These are phyloP conservation scores for Penicillium antarcticum DNA, from an alignment of 495 filamentous ascomycete species.

Conservation along the genomic window DNA sequence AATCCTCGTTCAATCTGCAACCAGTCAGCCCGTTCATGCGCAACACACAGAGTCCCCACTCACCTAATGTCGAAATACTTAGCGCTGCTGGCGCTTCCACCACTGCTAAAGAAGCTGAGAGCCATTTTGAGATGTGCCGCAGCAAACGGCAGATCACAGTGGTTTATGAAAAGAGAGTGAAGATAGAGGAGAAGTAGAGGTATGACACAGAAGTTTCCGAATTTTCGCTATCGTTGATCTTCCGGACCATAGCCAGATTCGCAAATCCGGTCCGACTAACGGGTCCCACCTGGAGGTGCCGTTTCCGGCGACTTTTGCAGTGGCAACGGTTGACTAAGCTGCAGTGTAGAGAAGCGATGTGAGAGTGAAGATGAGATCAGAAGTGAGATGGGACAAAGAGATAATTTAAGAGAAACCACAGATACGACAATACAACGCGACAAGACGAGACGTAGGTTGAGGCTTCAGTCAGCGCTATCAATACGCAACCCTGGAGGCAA, in stretches of 20 bases:
- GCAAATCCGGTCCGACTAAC: slow-evolving; percentile 27
- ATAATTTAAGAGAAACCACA: background rate
- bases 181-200: slow-evolving; percentile 8
- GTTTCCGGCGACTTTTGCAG: slow-evolving; percentile 14
- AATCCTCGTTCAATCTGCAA: slow-evolving; percentile 69
- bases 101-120: slow-evolving; percentile 49
- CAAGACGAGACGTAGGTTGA: too few species aligned
- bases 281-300: slow-evolving; percentile 29
- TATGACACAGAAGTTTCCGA: slow-evolving; percentile 10
- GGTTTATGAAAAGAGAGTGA: slow-evolving; percentile 4
- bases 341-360: background rate
- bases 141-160: slow-evolving; percentile 10
- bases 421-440: background rate
- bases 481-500: background rate
- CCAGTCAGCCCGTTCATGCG: slow-evolving; percentile 2
- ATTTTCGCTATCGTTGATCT: slow-evolving; percentile 24
- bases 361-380: background rate
- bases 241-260: slow-evolving; percentile 25
- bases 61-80: slow-evolving; percentile 58
- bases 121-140: slow-evolving; percentile 36
- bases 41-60: slow-evolving; percentile 14
- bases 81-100: slow-evolving; percentile 46
- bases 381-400: background rate
- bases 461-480: slow-evolving; percentile 6
- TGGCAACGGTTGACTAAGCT: background rate